phyloP scores from a whole-genome alignment of 169 alveolate species.

The Theileria orientalis region DNA sequence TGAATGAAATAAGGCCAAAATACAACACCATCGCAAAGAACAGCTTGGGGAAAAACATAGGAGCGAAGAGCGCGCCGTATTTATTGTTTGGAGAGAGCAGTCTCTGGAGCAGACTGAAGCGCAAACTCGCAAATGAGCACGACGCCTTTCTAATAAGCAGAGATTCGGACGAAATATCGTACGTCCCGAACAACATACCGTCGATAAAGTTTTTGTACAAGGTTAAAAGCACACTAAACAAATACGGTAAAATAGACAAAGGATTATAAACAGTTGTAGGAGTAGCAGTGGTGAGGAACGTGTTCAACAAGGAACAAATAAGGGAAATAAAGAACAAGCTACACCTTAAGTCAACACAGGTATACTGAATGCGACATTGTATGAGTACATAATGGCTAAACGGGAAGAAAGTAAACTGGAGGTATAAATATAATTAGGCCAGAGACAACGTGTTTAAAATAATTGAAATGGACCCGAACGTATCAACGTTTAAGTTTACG shows the following conservation, averaged over 20 bases:
- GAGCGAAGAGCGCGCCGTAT: slow-evolving; percentile 23
- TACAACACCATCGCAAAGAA: slow-evolving; percentile 8
- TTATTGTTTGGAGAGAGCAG: background rate
- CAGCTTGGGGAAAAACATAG: slow-evolving; percentile 1
- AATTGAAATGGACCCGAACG: slow-evolving; percentile 51
- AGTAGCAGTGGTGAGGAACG: slow-evolving; percentile 60
- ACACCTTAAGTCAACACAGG: slow-evolving; percentile 40
- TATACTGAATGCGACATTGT: background rate
- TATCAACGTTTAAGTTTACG: slow-evolving; percentile 37
- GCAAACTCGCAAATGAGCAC: background rate
- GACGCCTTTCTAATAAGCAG: background rate
- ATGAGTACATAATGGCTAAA: background rate
- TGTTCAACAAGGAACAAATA: slow-evolving; percentile 26
- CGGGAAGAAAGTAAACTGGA: background rate
- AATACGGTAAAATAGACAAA: background rate
- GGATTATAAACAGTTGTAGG: slow-evolving; percentile 6
- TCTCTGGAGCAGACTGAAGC: background rate
- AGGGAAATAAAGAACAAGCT: slow-evolving; percentile 10
- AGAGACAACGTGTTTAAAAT: slow-evolving; percentile 47
- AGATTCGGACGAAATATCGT: background rate
- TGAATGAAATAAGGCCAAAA: background rate
- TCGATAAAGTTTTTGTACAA: background rate
- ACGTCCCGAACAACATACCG: background rate
- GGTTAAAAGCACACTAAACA: background rate
- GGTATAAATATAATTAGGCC: slow-evolving; percentile 4